Evolutionary conservation across 768 basidiomycete genomes (phyloP).

Genomic region (Lactarius trivialis): DNA sequence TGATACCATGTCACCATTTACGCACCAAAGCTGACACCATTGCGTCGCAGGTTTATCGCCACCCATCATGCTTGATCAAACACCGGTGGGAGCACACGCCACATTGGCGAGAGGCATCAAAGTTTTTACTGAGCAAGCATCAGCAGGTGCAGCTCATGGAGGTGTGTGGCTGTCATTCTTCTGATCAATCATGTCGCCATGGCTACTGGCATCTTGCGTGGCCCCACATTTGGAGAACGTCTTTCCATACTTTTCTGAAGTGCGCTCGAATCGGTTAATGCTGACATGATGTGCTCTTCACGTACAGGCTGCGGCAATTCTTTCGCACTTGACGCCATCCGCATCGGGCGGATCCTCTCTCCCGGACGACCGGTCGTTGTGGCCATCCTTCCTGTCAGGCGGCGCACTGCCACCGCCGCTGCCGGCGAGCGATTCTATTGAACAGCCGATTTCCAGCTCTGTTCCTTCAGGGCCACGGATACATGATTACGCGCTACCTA

Average conservation of each 20-base stretch:
- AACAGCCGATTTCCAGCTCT: conserved; percentile 42
- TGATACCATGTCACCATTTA: neutral
- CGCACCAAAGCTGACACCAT: conserved; percentile 8
- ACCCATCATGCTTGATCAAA: conserved; percentile 93
- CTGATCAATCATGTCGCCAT: conserved; percentile 5
- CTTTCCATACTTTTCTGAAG: neutral
- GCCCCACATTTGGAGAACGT: neutral
- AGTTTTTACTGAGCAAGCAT: conserved; percentile 89
- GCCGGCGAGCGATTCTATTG: conserved; percentile 17
- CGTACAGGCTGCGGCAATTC: conserved; percentile 82
- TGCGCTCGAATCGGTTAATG: too few species aligned
- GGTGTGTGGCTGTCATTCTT: conserved; percentile 36
- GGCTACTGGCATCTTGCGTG: neutral
- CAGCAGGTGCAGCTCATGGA: conserved; percentile 97
- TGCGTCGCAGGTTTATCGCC: conserved; percentile 62
- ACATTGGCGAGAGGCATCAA: conserved; percentile 91
- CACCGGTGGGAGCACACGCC: conserved; percentile 98
- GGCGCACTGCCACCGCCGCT: conserved; percentile 53
- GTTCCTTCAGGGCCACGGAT: conserved; percentile 57
- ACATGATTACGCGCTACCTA: conserved; percentile 56
- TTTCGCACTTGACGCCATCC: conserved; percentile 76
- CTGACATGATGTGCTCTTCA: conserved; percentile 11
- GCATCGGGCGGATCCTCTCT: conserved; percentile 64
- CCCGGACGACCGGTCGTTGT: conserved; percentile 89
- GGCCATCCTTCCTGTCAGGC: conserved; percentile 79